These are phyloP conservation scores for Aegilops speltoides DNA, from an alignment of 176 grass and related monocot genomes.

Conservation along the genomic window DNA sequence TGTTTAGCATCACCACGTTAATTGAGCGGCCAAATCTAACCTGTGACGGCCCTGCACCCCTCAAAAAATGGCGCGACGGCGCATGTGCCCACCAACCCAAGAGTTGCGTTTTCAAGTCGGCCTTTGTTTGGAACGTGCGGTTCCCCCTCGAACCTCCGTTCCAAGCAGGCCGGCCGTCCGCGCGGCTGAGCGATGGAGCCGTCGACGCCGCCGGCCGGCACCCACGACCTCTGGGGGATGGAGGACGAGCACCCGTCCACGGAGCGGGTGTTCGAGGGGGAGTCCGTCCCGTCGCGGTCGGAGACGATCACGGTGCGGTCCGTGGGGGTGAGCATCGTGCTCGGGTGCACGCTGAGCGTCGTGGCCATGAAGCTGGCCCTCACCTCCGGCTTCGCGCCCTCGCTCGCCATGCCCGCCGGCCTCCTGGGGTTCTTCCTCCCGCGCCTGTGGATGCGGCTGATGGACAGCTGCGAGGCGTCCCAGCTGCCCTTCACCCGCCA, in stretches of 20 bases:
- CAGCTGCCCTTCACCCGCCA: constrained; percentile 71
- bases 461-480: constrained; percentile 22
- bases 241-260: constrained; percentile 23
- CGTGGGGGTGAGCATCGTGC: constrained; percentile 37
- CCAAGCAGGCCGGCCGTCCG: constrained; percentile 3
- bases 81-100: neutral
- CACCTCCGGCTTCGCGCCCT: constrained; percentile 36
- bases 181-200: neutral
- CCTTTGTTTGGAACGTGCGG: neutral
- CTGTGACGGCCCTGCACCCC: neutral
- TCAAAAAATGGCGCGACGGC: neutral
- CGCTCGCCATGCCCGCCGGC: constrained; percentile 46
- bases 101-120: neutral
- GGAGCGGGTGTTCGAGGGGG: constrained; percentile 57
- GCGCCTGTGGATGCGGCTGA: constrained; percentile 35
- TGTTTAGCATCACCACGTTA: constrained; percentile 5
- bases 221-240: neutral
- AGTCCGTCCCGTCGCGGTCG: constrained; percentile 36
- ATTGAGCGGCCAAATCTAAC: neutral
- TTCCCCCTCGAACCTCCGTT: constrained; percentile 4
- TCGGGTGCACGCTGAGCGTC: constrained; percentile 44
- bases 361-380: constrained; percentile 60
- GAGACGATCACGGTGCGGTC: constrained; percentile 60
- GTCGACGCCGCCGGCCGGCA: neutral
- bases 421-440: constrained; percentile 58